phyloP scores from a whole-genome alignment of 139 green algal species.

The Pleodorina starrii region DNA sequence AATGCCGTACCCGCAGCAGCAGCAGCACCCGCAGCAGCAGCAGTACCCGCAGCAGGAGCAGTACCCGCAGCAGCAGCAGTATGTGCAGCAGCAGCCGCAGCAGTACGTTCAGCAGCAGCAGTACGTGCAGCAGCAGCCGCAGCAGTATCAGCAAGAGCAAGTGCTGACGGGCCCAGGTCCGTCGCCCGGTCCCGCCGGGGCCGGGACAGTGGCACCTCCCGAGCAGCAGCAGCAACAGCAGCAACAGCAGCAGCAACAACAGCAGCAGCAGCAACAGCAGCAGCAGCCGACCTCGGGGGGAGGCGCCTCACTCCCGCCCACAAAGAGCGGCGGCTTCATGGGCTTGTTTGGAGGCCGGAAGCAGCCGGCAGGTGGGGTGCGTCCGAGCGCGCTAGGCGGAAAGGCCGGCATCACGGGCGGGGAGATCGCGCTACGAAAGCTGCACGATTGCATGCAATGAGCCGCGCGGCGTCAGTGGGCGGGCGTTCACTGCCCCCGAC shows the following conservation, averaged over 20 bases:
- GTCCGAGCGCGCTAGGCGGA: too few species aligned
- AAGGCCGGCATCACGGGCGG: too few species aligned
- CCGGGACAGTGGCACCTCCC: background rate
- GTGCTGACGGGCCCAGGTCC: background rate
- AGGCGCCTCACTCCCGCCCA: background rate
- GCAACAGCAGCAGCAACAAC: background rate
- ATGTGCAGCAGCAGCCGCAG: background rate
- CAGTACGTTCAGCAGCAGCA: background rate
- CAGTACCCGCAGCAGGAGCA: background rate
- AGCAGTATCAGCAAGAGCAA: background rate
- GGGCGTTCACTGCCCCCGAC: too few species aligned
- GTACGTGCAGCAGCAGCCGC: background rate
- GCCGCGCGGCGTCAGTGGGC: too few species aligned
- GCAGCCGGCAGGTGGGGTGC: background rate
- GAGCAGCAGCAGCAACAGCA: background rate
- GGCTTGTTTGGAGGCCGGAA: slow-evolving; percentile 8
- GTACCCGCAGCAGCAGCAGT: background rate
- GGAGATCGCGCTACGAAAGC: too few species aligned
- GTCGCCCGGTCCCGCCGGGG: too few species aligned
- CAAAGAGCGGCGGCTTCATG: background rate
- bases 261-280: background rate
- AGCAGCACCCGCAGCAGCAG: background rate
- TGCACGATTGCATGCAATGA: too few species aligned
- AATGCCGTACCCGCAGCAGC: background rate
- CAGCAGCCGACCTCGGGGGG: background rate